Conservation (phyloP, 495 filamentous ascomycete species). For the Penicillium roqueforti region DNA sequence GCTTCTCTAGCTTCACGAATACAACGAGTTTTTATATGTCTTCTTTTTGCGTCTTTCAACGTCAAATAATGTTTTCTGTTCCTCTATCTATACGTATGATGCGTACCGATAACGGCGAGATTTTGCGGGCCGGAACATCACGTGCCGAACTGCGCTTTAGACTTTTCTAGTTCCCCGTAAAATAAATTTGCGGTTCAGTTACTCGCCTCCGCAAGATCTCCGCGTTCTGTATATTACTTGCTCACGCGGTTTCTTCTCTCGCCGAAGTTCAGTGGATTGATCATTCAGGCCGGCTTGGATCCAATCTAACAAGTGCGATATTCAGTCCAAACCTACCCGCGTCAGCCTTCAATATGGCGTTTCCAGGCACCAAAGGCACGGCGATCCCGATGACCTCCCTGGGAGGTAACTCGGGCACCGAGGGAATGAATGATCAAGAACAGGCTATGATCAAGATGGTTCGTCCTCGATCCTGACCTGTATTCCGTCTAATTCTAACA, state of each 20-base stretch:
- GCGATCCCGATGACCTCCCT: conserved; percentile 25
- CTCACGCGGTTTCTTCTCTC: neutral
- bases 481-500: conserved; percentile 18
- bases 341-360: conserved; percentile 35
- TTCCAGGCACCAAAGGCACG: conserved; percentile 43
- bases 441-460: conserved; percentile 52
- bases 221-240: conserved; percentile 13
- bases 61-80: too few species aligned
- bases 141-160: conserved; percentile 20
- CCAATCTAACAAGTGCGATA: neutral
- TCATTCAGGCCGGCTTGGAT: neutral
- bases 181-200: conserved; percentile 34
- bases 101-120: neutral
- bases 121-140: conserved; percentile 11
- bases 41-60: too few species aligned
- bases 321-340: neutral
- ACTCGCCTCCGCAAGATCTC: conserved; percentile 35
- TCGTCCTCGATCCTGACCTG: conserved; percentile 29
- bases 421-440: conserved; percentile 51
- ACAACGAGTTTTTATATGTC: too few species aligned
- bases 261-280: neutral
- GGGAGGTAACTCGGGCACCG: conserved; percentile 26
- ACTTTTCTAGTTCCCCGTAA: conserved; percentile 15
- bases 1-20: neutral
- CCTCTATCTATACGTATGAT: neutral